Evolutionary conservation across 2,329 filamentous ascomycete genomes (phyloP), one percentile per base, ranked within the genome.

Genomic region (Xylogone sp.): DNA sequence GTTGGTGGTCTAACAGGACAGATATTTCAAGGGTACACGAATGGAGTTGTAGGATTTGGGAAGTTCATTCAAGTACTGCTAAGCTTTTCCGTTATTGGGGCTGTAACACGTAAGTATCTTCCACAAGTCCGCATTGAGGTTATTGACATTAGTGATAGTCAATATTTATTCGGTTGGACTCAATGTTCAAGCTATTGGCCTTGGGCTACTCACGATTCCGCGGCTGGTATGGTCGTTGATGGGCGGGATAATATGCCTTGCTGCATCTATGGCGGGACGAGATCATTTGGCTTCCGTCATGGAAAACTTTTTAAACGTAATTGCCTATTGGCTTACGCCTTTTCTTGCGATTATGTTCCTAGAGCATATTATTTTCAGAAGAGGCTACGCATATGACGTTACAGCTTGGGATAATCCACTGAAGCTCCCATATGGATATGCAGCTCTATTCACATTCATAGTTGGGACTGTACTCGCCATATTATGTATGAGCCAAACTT

Each of bases 1-100:
- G 79, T 84, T 22, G 85, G 86, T 21, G 86, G 86, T n/a, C 70
- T 90, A 8, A 74, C 89, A 13, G 81, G 74, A 8, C 77, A 81
- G 16, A 81, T 86, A 2, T 75, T 89, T 1, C 72, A 83, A 53
- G 77, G 79, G 8, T 75, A 75, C 10, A 51, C 50, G 16, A 31
- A 34, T n/a, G 59, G 54, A 2, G 72, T 86, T 0, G 84, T 84
- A 44, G 75, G 74, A 29, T 88, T 89, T 63, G 86, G 86, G 57
- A 78, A 84, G 61, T 87, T 88, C 72, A 88, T 85, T 64, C 68
- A 86, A 34, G 74, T 84, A 48, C 72, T 87, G 43, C 75, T 87
- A 6, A 79, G 81, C 2, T 73, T 87, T 16, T 79, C 76, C 51
- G 84, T 84, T 62, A 74, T 86, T 55, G 84, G 81, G 50, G 86